These are phyloP conservation scores for Candida ficus DNA, from an alignment of 805 yeast genomes.

Conservation along the genomic window DNA sequence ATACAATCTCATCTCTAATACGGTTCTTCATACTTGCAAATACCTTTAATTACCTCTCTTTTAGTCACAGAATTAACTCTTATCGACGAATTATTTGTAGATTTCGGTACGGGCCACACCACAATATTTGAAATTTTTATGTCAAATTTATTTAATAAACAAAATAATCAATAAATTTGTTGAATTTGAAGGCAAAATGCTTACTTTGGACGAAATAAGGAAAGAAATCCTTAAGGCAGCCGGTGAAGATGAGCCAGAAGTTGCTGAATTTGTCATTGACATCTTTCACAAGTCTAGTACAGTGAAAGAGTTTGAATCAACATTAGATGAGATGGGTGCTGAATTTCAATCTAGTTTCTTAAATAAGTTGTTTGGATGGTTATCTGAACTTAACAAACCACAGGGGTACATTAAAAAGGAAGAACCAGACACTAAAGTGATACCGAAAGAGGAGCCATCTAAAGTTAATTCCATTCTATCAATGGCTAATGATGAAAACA, in stretches of 20 bases:
- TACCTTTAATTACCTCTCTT: too few species aligned
- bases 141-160: too few species aligned
- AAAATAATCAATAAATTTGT: too few species aligned
- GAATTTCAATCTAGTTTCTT: constrained; percentile 29
- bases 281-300: constrained; percentile 30
- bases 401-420: constrained; percentile 2
- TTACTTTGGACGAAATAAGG: constrained; percentile 6
- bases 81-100: too few species aligned
- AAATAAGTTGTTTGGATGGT: constrained; percentile 11
- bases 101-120: too few species aligned
- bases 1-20: too few species aligned
- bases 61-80: too few species aligned
- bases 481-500: constrained; percentile 16
- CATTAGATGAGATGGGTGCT: constrained; percentile 39
- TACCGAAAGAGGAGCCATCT: constrained; percentile 15
- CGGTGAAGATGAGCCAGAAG: constrained; percentile 37
- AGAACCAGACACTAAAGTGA: neutral
- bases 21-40: too few species aligned
- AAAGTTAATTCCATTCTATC: constrained; percentile 10
- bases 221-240: constrained; percentile 19
- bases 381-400: neutral
- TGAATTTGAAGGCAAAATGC: too few species aligned
- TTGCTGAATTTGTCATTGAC: constrained; percentile 43
- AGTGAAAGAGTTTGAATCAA: constrained; percentile 30
- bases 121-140: too few species aligned